Evolutionary conservation across 495 filamentous ascomycete genomes (phyloP).

Genomic region (Bacidia rubella): DNA sequence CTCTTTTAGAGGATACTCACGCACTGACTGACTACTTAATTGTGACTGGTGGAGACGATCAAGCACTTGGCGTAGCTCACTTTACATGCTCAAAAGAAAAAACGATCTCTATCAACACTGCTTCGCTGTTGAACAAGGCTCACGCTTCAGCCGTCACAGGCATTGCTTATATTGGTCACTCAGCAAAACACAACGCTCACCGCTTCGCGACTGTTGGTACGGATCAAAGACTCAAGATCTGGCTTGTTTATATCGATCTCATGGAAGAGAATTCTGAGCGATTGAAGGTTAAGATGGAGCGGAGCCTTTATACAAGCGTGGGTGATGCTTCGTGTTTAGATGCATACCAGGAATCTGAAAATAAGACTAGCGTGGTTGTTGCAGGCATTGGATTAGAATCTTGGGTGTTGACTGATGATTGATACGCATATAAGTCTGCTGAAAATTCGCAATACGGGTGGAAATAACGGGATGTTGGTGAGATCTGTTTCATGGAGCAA

Average conservation of each 20-base stretch:
- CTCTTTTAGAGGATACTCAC: not conserved
- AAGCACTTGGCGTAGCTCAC: conserved; percentile 48
- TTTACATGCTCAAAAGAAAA: conserved; percentile 7
- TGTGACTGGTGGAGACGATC: conserved; percentile 75
- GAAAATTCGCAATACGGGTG: too few relatives aligned
- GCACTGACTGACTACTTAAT: conserved; percentile 33
- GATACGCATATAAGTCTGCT: not conserved
- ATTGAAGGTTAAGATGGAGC: conserved; percentile 24
- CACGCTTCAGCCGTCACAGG: conserved; percentile 74
- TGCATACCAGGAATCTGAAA: not conserved
- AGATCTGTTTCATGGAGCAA: too few relatives aligned
- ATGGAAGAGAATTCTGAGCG: conserved; percentile 15
- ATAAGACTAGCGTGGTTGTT: not conserved
- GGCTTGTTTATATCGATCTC: conserved; percentile 37
- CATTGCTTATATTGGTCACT: conserved; percentile 32
- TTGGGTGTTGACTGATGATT: conserved; percentile 2
- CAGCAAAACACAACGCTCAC: conserved; percentile 5
- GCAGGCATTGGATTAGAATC: conserved; percentile 11
- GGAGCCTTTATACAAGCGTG: conserved; percentile 4
- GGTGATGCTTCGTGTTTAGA: conserved; percentile 10
- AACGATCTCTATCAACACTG: conserved; percentile 5
- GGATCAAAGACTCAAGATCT: conserved; percentile 70
- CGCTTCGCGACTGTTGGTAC: conserved; percentile 52
- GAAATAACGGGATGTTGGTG: too few relatives aligned
- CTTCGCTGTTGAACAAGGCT: conserved; percentile 47